These are phyloP conservation scores for Boletellus dicymbophilus DNA, from an alignment of 1,284 basidiomycete genomes.

Conservation along the genomic window DNA sequence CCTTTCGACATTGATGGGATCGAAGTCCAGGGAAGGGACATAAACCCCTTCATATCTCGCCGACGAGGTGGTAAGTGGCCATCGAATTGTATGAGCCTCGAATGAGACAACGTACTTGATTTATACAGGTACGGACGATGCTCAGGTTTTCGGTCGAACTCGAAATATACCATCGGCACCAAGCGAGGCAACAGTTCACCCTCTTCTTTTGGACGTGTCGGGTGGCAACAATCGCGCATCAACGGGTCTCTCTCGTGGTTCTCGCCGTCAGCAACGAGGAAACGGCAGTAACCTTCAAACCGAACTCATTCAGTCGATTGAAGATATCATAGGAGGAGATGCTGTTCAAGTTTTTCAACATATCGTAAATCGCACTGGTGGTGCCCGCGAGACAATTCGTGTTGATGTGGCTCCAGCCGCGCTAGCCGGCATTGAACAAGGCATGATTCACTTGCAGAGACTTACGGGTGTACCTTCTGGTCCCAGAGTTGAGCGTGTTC, in stretches of 20 bases:
- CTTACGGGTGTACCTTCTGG: constrained; percentile 51
- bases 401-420: constrained; percentile 70
- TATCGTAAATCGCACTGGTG: constrained; percentile 61
- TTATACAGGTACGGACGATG: constrained; percentile 47
- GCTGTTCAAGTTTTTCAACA: constrained; percentile 86
- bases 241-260: constrained; percentile 46
- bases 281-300: constrained; percentile 47
- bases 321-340: constrained; percentile 81
- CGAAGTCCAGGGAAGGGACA: constrained; percentile 39
- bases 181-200: constrained; percentile 76
- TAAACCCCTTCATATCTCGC: constrained; percentile 52
- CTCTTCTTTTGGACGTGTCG: constrained; percentile 72
- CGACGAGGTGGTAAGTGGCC: constrained; percentile 49
- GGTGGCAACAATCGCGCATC: constrained; percentile 47
- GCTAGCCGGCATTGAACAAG: constrained; percentile 56
- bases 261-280: constrained; percentile 60
- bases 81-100: constrained; percentile 1
- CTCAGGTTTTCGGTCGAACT: constrained; percentile 63
- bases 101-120: constrained; percentile 6
- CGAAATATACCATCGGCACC: constrained; percentile 50
- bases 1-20: constrained; percentile 43
- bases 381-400: constrained; percentile 64
- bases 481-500: constrained; percentile 59
- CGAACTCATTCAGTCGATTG: constrained; percentile 78
- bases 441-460: constrained; percentile 47